phyloP scores from a whole-genome alignment of 2,329 filamentous ascomycete species.

The Orbilia brochopaga region DNA sequence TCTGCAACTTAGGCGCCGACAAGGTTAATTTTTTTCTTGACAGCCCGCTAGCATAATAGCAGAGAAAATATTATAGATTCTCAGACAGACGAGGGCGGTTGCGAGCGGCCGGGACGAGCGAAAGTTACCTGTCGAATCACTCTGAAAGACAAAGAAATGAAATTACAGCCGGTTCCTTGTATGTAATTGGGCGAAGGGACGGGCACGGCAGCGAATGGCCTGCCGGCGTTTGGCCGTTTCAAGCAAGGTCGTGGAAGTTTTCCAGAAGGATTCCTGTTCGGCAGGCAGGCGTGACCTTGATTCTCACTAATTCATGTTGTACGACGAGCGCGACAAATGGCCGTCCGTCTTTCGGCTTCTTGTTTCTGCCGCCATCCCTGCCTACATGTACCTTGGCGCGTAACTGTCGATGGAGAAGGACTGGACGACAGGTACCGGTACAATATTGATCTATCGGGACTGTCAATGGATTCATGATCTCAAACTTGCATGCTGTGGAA shows the following conservation, averaged over 20 bases:
- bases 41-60: background rate
- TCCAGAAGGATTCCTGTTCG: slow-evolving; percentile 42
- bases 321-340: slow-evolving; percentile 37
- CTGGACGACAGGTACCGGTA: slow-evolving; percentile 5
- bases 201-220: slow-evolving; percentile 13
- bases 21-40: background rate
- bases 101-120: background rate
- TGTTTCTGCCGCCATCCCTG: background rate
- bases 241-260: slow-evolving; percentile 29
- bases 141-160: slow-evolving; percentile 5
- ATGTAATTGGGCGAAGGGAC: no score
- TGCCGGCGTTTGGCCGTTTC: slow-evolving; percentile 17
- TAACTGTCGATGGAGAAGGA: background rate
- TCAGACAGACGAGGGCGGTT: background rate
- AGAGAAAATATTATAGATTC: background rate
- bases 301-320: slow-evolving; percentile 20
- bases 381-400: background rate
- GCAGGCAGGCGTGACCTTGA: slow-evolving; percentile 14
- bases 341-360: background rate
- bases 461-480: background rate
- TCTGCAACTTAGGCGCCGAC: background rate
- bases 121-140: slow-evolving; percentile 10
- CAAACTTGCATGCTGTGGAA: background rate
- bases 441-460: background rate
- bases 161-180: background rate